Evolutionary conservation across 352 stramenopile genomes (phyloP).

Genomic region (Phytophthora cajani): DNA sequence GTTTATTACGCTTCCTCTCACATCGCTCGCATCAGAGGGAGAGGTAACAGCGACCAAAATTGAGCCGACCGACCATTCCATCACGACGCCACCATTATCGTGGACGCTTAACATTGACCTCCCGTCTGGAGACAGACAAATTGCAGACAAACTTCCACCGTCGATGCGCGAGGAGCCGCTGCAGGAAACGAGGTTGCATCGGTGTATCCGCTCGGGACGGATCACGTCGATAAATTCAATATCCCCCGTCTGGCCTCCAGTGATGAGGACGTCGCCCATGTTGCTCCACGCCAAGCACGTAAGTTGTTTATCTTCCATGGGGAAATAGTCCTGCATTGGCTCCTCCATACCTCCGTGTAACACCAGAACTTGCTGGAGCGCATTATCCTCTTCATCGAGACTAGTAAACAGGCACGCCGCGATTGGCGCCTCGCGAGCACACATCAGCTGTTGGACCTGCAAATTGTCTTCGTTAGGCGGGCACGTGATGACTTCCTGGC

Average conservation of each 20-base stretch:
- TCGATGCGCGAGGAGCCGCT: conserved; percentile 14
- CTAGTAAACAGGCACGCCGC: conserved; percentile 38
- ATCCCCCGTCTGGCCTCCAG: conserved; percentile 32
- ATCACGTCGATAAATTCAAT: conserved; percentile 49
- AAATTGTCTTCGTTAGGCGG: conserved; percentile 28
- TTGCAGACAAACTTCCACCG: conserved; percentile 22
- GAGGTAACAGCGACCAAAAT: conserved; percentile 31
- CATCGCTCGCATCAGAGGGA: conserved; percentile 24
- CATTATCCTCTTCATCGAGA: conserved; percentile 33
- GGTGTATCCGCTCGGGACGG: conserved; percentile 33
- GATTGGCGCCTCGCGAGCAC: conserved; percentile 41
- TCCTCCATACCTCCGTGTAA: conserved; percentile 45
- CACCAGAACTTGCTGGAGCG: conserved; percentile 42
- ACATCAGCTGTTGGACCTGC: conserved; percentile 39
- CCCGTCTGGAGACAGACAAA: conserved; percentile 47
- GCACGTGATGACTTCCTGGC: conserved; percentile 35
- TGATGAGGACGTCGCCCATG: conserved; percentile 31
- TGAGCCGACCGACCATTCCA: conserved; percentile 44
- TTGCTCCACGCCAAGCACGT: conserved; percentile 46
- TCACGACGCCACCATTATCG: conserved; percentile 24
- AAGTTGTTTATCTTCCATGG: conserved; percentile 46
- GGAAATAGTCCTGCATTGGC: conserved; percentile 43
- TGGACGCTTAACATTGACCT: conserved; percentile 43
- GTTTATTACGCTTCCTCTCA: conserved; percentile 41
- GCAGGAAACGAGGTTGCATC: conserved; percentile 35